These are phyloP conservation scores for Pythium guiyangense DNA, from an alignment of 352 stramenopile genomes.

Conservation along the genomic window DNA sequence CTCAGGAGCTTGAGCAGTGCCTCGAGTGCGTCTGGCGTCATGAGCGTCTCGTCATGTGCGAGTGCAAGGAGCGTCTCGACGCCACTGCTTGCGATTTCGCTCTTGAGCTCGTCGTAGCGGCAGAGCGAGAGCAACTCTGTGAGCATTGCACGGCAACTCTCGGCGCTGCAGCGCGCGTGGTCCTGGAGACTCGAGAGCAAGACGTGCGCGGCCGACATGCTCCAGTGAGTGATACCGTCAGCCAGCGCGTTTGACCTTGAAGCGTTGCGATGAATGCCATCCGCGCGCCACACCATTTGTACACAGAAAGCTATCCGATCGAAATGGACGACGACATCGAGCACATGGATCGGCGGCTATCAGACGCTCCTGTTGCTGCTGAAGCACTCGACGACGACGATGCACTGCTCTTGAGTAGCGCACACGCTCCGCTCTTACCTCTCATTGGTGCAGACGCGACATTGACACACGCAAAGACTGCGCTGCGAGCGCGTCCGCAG, in stretches of 20 bases:
- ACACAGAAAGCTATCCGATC: background rate
- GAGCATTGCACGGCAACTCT: constrained; percentile 20
- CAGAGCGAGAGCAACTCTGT: constrained; percentile 35
- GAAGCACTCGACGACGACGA: background rate
- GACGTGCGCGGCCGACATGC: constrained; percentile 39
- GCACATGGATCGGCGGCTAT: background rate
- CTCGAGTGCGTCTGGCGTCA: constrained; percentile 24
- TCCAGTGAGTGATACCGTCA: background rate
- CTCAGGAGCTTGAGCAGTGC: constrained; percentile 41
- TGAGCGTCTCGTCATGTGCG: constrained; percentile 10
- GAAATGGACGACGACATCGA: no score
- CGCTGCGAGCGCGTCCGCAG: background rate
- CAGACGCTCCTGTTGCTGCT: background rate
- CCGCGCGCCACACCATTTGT: no score
- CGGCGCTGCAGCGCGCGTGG: constrained; percentile 9
- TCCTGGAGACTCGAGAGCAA: constrained; percentile 42
- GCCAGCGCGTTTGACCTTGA: background rate
- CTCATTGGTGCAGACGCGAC: background rate
- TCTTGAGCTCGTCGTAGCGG: constrained; percentile 27
- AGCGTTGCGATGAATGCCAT: background rate
- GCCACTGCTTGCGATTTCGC: constrained; percentile 22
- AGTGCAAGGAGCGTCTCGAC: constrained; percentile 29
- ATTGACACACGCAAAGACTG: background rate
- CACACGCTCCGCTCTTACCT: background rate
- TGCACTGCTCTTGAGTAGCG: background rate